Percentiles rank a stretch among this genome's conserved stretches.
These are phyloP conservation scores for Dictyostelium firmibasis DNA, from an alignment of 78 protist genomes.

Conservation along the genomic window DNA sequence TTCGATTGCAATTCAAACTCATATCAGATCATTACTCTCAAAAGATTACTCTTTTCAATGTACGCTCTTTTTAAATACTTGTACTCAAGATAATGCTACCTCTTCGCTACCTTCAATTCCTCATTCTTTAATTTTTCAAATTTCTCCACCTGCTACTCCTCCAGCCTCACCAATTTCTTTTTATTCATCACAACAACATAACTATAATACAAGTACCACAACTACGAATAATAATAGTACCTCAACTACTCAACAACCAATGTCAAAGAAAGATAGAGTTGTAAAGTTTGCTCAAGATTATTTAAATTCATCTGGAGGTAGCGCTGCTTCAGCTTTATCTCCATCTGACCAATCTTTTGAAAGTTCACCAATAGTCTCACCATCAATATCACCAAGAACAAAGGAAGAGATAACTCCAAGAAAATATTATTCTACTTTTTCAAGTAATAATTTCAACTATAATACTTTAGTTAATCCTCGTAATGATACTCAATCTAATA, in stretches of 20 bases:
- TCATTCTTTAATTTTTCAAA: neutral
- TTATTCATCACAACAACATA: neutral
- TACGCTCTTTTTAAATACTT: neutral
- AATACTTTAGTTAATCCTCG: neutral
- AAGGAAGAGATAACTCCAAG: conserved; percentile 5
- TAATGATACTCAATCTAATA: neutral
- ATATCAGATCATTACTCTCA: neutral
- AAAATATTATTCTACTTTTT: neutral
- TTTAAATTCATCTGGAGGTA: neutral
- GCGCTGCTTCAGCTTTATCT: conserved; percentile 5
- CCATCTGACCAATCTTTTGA: conserved; percentile 9
- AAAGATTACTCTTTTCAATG: neutral
- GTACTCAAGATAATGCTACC: neutral
- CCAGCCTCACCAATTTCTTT: conserved; percentile 21
- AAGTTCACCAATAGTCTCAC: conserved; percentile 31
- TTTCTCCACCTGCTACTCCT: conserved; percentile 29
- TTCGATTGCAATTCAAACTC: conserved; percentile 13
- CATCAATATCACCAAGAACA: conserved; percentile 53
- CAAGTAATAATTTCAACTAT: neutral
- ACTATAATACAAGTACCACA: neutral
- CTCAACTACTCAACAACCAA: neutral
- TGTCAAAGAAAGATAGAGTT: neutral
- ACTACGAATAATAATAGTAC: neutral
- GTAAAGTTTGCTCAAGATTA: neutral
- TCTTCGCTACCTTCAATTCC: neutral